These are phyloP conservation scores for Chlorencoelia australis DNA, from an alignment of 2,329 filamentous ascomycete species.

Conservation along the genomic window DNA sequence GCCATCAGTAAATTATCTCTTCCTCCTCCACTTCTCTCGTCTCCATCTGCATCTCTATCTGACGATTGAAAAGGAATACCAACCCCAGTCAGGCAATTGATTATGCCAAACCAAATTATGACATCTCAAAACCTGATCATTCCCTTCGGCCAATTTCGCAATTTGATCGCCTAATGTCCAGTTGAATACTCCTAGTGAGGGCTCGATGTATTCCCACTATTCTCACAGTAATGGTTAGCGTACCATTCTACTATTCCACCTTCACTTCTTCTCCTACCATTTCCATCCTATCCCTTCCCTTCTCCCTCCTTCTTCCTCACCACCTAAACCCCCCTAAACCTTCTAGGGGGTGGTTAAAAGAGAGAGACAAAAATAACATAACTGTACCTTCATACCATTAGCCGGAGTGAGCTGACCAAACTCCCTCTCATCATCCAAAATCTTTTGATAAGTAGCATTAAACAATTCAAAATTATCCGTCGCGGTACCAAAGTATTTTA, in stretches of 20 bases:
- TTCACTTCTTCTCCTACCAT: neutral
- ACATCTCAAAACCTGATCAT: slow-evolving; percentile 47
- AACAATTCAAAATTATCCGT: slow-evolving; percentile 44
- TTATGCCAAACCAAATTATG: slow-evolving; percentile 48
- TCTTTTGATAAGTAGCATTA: slow-evolving; percentile 43
- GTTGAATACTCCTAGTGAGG: slow-evolving; percentile 43
- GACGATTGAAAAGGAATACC: no score
- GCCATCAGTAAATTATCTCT: no score
- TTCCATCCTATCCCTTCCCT: neutral
- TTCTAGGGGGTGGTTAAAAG: neutral
- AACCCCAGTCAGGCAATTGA: slow-evolving; percentile 44
- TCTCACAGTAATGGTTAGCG: no score
- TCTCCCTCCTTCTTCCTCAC: no score
- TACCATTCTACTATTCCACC: no score
- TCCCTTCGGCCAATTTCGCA: slow-evolving; percentile 36
- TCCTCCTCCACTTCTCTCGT: no score
- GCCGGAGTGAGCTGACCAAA: slow-evolving; percentile 57
- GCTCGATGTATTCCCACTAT: slow-evolving; percentile 52
- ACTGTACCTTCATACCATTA: slow-evolving; percentile 47
- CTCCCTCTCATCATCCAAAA: slow-evolving; percentile 44
- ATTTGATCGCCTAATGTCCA: slow-evolving; percentile 47
- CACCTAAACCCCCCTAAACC: neutral
- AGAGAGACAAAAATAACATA: no score
- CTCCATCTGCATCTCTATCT: no score
- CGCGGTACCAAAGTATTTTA: slow-evolving; percentile 46